Percentiles rank a stretch among this genome's conserved stretches.
Evolutionary conservation across 257 asterid species (phyloP).

Genomic region (Lycium barbarum): DNA sequence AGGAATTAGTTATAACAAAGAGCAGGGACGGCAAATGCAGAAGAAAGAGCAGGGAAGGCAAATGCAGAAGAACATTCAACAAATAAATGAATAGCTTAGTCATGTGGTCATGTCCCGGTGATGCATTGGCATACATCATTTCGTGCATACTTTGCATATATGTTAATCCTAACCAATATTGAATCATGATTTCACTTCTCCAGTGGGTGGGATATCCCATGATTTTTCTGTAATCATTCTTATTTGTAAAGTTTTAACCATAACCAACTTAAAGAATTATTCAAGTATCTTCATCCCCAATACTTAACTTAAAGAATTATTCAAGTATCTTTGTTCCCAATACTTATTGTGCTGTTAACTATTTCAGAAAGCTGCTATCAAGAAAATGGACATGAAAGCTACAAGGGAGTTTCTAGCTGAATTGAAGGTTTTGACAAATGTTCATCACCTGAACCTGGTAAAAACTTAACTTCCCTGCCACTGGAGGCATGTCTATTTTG

Average conservation of each 20-base stretch:
- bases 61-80: too few relatives aligned
- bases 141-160: too few relatives aligned
- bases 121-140: too few relatives aligned
- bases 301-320: too few relatives aligned
- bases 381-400: slow-evolving; percentile 98
- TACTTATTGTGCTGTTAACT: neutral
- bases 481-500: neutral
- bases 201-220: neutral
- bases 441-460: slow-evolving; percentile 98
- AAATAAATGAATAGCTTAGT: too few relatives aligned
- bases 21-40: neutral
- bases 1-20: neutral
- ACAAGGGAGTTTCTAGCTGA: slow-evolving; percentile 88
- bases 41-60: too few relatives aligned
- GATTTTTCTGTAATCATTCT: neutral
- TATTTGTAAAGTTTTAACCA: slow-evolving; percentile 5
- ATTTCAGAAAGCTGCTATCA: slow-evolving; percentile 95
- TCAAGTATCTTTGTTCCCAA: neutral
- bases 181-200: neutral
- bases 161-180: neutral
- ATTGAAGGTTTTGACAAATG: slow-evolving; percentile 85
- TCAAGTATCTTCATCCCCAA: too few relatives aligned
- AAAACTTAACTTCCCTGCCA: slow-evolving; percentile 33
- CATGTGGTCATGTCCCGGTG: too few relatives aligned
- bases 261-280: neutral